Evolutionary conservation across 1,139 yeast species (phyloP).

Genomic region (Kurtzmaniella quercitrusa): DNA sequence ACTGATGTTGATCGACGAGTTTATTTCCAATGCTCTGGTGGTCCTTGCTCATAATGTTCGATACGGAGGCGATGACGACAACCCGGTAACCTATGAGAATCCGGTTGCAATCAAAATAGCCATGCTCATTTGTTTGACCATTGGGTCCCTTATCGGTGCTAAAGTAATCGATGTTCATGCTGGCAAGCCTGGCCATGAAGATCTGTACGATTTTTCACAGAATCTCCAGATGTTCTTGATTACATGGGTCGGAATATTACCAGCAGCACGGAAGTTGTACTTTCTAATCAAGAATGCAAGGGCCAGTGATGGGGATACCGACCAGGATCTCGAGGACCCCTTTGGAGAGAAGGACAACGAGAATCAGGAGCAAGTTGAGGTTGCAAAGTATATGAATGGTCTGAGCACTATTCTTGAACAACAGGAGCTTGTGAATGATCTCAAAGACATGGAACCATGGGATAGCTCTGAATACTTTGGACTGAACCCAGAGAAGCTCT

Average conservation of each 20-base stretch:
- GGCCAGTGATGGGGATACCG: constrained; percentile 5
- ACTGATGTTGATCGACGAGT: constrained; percentile 67
- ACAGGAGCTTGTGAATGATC: constrained; percentile 12
- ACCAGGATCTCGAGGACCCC: background rate
- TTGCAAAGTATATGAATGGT: background rate
- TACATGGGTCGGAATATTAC: constrained; percentile 54
- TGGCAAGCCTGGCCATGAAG: constrained; percentile 18
- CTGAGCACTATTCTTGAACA: background rate
- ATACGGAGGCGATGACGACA: too few relatives aligned
- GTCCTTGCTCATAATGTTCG: constrained; percentile 29
- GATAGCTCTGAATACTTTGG: constrained; percentile 18
- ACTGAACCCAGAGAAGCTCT: constrained; percentile 9
- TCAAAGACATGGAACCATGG: constrained; percentile 10
- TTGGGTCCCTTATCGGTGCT: constrained; percentile 43
- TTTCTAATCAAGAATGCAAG: constrained; percentile 26
- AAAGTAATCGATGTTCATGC: constrained; percentile 38
- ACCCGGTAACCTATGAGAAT: constrained; percentile 12
- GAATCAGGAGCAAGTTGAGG: constrained; percentile 1
- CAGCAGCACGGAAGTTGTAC: constrained; percentile 38
- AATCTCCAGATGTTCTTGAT: constrained; percentile 56
- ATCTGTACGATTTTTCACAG: constrained; percentile 44
- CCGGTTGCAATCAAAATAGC: constrained; percentile 6
- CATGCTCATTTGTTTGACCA: constrained; percentile 54
- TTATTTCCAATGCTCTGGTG: constrained; percentile 51
- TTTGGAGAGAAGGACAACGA: constrained; percentile 1